Evolutionary conservation across 148 eudicot species (phyloP), one percentile per base, ranked within the genome.

Genomic region (Chenopodium album): DNA sequence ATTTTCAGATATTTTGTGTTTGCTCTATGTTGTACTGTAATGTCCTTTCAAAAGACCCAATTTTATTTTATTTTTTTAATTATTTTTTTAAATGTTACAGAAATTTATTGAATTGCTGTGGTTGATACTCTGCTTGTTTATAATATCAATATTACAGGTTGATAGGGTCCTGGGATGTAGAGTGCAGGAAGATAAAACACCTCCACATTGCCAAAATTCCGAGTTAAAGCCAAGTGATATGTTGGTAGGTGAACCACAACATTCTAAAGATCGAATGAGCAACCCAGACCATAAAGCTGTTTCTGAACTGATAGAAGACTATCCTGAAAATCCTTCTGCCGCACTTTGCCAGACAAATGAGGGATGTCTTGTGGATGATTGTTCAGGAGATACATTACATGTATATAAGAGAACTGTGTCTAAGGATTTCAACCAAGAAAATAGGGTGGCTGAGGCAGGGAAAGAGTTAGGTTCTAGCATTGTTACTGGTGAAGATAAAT

Each of bases 161-260:
- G 99, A 94, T 88, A 88, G 97, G 82, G 91, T 96, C 82, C 80
- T 96, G 83, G 99, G 97, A 31, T 90, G 99, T 88, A 92, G 99
- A 75, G 80, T 92, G 76, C 91, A 81, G 87, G 87, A 85, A 62
- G 85, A 78, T 74, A 26, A 66, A 23, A 34, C 82, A 85, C 26
- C 44, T 62, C 34, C 85, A 70, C 76, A 85, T 47, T 69, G 77
- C 80, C 80, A 83, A 79, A 72, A 68, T 23, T 72, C 85, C 59
- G 82, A 52, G 75, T 69, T 63, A 32, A 81, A 76, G 83, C 75
- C 85, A 76, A 83, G 69, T 76, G 87, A 48, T 69, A 74, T 41
- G 52, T 79, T 90, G 77, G 67, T 82, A 26, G 86, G 50, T 76
- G 85, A 83, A 69, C 79, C 81, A 22, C 80, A 80, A 59, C 78